A percentile compares a stretch with the other conserved stretches of the same genome.
Evolutionary conservation across 306 rosid species (phyloP).

Genomic region (Acacia acuminata): DNA sequence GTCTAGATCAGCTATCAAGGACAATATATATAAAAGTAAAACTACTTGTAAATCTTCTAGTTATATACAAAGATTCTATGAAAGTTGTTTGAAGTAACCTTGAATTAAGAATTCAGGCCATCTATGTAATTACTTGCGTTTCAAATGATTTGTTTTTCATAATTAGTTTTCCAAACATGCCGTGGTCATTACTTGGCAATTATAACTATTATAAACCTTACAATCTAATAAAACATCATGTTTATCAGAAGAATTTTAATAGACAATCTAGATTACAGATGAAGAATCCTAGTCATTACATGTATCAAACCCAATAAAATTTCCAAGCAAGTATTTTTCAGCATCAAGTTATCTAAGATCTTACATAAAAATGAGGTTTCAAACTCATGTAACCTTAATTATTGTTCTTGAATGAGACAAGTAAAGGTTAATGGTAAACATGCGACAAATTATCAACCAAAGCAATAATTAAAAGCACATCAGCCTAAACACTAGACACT

Average conservation of each 20-base stretch:
- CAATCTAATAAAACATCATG: neutral
- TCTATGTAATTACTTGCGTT: neutral
- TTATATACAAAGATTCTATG: neutral
- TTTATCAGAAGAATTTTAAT: constrained; percentile 7
- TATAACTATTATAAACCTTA: constrained; percentile 9
- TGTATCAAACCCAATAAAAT: neutral
- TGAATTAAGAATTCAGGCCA: neutral
- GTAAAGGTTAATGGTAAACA: neutral
- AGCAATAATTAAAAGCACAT: neutral
- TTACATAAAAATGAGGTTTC: neutral
- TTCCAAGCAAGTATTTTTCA: constrained; percentile 1
- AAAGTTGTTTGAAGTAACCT: neutral
- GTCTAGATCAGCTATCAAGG: constrained; percentile 20
- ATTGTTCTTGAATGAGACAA: neutral
- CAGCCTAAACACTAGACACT: neutral
- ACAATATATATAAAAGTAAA: neutral
- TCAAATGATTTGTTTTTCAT: neutral
- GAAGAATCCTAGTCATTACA: constrained; percentile 12
- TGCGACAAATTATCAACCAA: neutral
- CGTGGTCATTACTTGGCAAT: constrained; percentile 4
- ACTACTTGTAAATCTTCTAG: neutral
- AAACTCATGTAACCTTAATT: constrained; percentile 11
- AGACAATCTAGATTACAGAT: constrained; percentile 8
- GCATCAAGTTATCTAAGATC: neutral
- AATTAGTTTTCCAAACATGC: neutral